Evolutionary conservation across 2,329 filamentous ascomycete genomes (phyloP).

Genomic region (Fusarium gaditjirri): DNA sequence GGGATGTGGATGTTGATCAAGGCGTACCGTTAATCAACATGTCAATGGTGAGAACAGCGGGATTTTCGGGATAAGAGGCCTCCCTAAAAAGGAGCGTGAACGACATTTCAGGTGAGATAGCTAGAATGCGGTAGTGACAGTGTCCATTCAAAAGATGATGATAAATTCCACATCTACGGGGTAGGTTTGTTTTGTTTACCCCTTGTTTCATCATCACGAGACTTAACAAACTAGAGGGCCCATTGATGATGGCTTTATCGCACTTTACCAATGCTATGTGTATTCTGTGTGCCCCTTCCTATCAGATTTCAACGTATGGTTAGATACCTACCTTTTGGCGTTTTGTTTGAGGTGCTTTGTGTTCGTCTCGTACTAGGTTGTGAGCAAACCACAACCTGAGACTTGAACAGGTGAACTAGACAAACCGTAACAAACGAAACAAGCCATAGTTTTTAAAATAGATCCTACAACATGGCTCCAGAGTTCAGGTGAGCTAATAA

Average conservation of each 20-base stretch:
- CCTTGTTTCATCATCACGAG: background rate
- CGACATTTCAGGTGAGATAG: background rate
- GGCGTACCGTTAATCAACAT: background rate
- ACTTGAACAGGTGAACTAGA: background rate
- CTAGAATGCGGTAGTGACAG: no score
- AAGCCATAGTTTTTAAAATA: background rate
- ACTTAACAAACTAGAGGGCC: background rate
- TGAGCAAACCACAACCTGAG: background rate
- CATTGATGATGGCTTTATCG: background rate
- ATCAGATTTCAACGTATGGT: background rate
- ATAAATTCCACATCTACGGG: background rate
- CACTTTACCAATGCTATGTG: background rate
- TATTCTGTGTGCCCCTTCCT: no score
- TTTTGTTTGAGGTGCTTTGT: background rate
- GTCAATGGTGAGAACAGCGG: background rate
- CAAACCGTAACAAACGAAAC: background rate
- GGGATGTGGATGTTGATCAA: background rate
- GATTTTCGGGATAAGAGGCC: background rate
- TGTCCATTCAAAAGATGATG: background rate
- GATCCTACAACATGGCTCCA: background rate
- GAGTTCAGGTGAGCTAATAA: conserved; percentile 5
- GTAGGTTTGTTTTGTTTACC: background rate
- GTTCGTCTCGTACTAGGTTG: no score
- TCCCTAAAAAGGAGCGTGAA: background rate
- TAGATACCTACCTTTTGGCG: background rate